These are phyloP conservation scores for Catenaria anguillulae DNA, from an alignment of 371 early-diverging fungal genomes.

Conservation along the genomic window DNA sequence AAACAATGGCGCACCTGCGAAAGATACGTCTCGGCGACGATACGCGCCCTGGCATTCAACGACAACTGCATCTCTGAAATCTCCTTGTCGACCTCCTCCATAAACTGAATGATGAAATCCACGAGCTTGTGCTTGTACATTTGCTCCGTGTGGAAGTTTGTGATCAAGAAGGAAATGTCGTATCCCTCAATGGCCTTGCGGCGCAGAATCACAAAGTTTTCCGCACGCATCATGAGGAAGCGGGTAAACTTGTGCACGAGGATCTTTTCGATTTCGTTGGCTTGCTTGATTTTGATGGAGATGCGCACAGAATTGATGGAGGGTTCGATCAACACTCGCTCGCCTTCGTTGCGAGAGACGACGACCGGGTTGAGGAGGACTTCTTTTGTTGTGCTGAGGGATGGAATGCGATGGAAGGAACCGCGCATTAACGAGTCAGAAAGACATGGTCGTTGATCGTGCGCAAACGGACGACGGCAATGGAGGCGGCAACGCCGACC, in stretches of 20 bases:
- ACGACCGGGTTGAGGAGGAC: constrained; percentile 75
- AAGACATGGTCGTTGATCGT: no score
- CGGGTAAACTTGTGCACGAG: constrained; percentile 89
- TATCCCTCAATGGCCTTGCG: constrained; percentile 88
- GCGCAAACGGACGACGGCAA: no score
- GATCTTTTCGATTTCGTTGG: constrained; percentile 91
- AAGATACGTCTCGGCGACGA: constrained; percentile 54
- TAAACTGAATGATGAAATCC: constrained; percentile 92
- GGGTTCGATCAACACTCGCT: constrained; percentile 80
- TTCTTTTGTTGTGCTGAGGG: constrained; percentile 54
- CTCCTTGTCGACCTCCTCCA: constrained; percentile 98
- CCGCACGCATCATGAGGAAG: constrained; percentile 92
- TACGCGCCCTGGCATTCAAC: constrained; percentile 87
- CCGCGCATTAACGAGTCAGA: no score
- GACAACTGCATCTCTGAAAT: constrained; percentile 95
- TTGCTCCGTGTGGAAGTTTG: constrained; percentile 88
- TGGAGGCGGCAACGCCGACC: no score
- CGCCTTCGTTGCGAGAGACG: constrained; percentile 88
- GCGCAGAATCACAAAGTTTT: constrained; percentile 85
- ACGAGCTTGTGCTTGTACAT: constrained; percentile 96
- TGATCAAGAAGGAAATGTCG: constrained; percentile 87
- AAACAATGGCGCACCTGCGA: neutral
- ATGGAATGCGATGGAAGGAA: neutral
- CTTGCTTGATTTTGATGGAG: constrained; percentile 92
- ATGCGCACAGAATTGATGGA: constrained; percentile 88